Evolutionary conservation across 2,329 filamentous ascomycete genomes (phyloP), one percentile per base, ranked within the genome.

Genomic region (Zymoseptoria passerinii): DNA sequence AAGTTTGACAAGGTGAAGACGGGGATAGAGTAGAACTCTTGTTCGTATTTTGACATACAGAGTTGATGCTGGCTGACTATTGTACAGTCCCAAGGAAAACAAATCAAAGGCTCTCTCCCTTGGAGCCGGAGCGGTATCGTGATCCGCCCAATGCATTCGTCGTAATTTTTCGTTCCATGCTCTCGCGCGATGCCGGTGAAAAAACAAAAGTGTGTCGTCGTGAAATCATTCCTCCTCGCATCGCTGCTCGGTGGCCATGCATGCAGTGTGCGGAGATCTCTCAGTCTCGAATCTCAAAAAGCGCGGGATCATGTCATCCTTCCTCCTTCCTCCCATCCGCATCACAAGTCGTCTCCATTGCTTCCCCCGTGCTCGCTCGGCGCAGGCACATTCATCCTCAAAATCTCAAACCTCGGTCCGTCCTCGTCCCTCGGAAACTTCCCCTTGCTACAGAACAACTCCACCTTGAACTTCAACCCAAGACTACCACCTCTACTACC

Each of bases 391-490:
- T 44, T 16, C 35, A 16, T 52, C 55, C 16, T 28, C 44, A 58
- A 48, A 10, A 60, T 51, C 51, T 28, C 28, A 44, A 59, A 59
- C 19, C 18, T 29, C n/a, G 60, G 52, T 28, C 18, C 50, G 23
- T 19, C 50, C 20, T 44, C 56, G n/a, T 61, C 51, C 44, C 68
- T 57, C 50, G 18, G 53, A 23, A 62, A 44, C 55, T 62, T 68
- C 8, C 71, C 74, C 28, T 70, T 67, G 4, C 77, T 76, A 48
- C 72, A 65, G 60, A 72, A 74, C 53, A 79, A 74, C 55, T 77
- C 75, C 61, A 73, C 76, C 9, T 65, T 67, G 58, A 79, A 79
- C 58, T 72, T 75, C 35, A 78, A 66, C 35, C 61, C 57, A 9
- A 66, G 66, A 49, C 71, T 68, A 1, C 63, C 67, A 10, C 66